phyloP scores from a whole-genome alignment of 225 moss, liverwort and hornwort species.

The Physcomitrium patens region DNA sequence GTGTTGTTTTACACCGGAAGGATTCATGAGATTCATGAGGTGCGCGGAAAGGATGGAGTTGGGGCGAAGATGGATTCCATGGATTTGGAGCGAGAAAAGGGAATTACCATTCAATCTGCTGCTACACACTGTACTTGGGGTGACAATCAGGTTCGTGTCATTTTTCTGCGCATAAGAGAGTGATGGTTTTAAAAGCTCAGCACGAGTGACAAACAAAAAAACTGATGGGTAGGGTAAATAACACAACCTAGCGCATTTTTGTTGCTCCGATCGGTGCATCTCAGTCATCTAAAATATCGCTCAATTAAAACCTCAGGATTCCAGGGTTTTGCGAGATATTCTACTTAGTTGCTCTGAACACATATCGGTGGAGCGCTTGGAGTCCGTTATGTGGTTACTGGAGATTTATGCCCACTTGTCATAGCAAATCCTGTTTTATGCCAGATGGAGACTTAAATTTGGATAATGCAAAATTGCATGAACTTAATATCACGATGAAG shows the following conservation, averaged over 20 bases:
- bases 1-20: constrained; percentile 69
- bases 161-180: neutral
- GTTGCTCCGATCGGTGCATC: neutral
- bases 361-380: neutral
- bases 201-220: neutral
- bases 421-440: neutral
- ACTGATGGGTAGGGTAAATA: neutral
- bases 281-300: neutral
- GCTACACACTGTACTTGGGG: constrained; percentile 75
- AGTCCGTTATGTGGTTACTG: neutral
- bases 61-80: constrained; percentile 84
- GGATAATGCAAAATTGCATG: neutral
- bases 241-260: neutral
- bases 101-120: constrained; percentile 75
- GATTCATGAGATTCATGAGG: constrained; percentile 77
- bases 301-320: neutral
- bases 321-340: neutral
- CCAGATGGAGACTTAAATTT: neutral
- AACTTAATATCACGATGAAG: neutral
- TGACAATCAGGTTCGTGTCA: constrained; percentile 52
- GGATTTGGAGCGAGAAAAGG: constrained; percentile 79
- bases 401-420: neutral
- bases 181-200: neutral
- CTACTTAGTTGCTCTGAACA: neutral
- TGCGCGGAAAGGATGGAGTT: constrained; percentile 74